Percentiles rank a stretch among this genome's conserved stretches.
Evolutionary conservation across 2,329 filamentous ascomycete genomes (phyloP).

Genomic region (Zasmidium cellare): DNA sequence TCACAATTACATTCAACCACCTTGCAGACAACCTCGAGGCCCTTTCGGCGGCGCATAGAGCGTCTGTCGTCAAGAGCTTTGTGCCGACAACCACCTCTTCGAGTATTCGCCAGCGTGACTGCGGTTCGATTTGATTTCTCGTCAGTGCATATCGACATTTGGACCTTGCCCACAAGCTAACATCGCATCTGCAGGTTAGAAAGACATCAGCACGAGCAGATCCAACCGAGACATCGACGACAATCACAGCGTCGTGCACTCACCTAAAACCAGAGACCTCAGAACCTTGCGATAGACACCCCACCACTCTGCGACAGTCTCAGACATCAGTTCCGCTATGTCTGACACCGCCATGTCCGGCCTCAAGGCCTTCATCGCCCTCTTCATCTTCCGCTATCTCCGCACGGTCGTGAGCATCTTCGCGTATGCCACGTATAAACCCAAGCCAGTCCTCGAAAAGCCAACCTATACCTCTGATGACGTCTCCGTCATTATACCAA

Average conservation of each 20-base stretch:
- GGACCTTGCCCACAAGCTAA: not conserved
- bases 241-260: not conserved
- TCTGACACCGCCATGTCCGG: not conserved
- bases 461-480: slow-evolving; percentile 30
- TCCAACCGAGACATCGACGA: not conserved
- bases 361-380: slow-evolving; percentile 14
- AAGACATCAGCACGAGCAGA: not conserved
- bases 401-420: slow-evolving; percentile 32
- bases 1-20: not conserved
- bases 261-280: no score
- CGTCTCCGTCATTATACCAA: slow-evolving; percentile 36
- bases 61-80: not conserved
- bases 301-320: no score
- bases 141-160: not conserved
- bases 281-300: no score
- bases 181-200: not conserved
- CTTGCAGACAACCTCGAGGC: not conserved
- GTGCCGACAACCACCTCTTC: not conserved
- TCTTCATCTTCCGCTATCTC: slow-evolving; percentile 28
- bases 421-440: slow-evolving; percentile 29
- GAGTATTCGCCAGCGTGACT: not conserved
- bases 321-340: no score
- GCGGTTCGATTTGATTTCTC: not conserved
- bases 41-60: not conserved
- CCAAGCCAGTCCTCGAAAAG: slow-evolving; percentile 24